phyloP scores from a whole-genome alignment of 441 rosid species.

The Populus hybrid region DNA sequence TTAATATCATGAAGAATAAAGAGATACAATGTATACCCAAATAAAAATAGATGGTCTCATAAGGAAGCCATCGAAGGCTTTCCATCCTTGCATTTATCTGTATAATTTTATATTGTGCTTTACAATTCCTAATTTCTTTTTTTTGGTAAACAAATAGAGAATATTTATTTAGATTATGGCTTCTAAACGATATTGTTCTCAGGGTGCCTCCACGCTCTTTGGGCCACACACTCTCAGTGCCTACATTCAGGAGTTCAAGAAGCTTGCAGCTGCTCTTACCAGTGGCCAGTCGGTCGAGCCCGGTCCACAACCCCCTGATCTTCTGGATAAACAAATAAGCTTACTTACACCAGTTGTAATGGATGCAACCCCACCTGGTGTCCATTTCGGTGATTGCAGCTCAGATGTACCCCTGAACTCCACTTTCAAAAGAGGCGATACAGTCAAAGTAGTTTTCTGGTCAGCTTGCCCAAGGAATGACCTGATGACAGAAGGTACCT shows the following conservation, averaged over 20 bases:
- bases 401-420: conserved; percentile 70
- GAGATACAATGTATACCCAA: no score
- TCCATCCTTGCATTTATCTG: no score
- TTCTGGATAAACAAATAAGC: conserved; percentile 68
- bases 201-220: conserved; percentile 91
- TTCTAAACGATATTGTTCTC: conserved; percentile 14
- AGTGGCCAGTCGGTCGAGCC: conserved; percentile 47
- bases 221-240: conserved; percentile 92
- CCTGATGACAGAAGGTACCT: conserved; percentile 88
- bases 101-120: no score
- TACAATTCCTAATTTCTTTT: no score
- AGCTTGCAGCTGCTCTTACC: conserved; percentile 62
- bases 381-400: conserved; percentile 67
- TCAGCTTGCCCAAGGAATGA: conserved; percentile 93
- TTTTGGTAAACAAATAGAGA: neutral
- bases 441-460: conserved; percentile 70
- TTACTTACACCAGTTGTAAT: conserved; percentile 76
- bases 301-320: conserved; percentile 80
- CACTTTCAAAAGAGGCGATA: conserved; percentile 66
- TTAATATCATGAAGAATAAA: no score
- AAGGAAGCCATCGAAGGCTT: no score
- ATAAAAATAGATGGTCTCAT: no score
- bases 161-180: no score
- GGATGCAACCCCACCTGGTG: conserved; percentile 68
- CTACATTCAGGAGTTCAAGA: conserved; percentile 86